A percentile compares a stretch with the other conserved stretches of the same genome.
phyloP scores from a whole-genome alignment of 202 grass and related monocot species.

The Zizania palustris region DNA sequence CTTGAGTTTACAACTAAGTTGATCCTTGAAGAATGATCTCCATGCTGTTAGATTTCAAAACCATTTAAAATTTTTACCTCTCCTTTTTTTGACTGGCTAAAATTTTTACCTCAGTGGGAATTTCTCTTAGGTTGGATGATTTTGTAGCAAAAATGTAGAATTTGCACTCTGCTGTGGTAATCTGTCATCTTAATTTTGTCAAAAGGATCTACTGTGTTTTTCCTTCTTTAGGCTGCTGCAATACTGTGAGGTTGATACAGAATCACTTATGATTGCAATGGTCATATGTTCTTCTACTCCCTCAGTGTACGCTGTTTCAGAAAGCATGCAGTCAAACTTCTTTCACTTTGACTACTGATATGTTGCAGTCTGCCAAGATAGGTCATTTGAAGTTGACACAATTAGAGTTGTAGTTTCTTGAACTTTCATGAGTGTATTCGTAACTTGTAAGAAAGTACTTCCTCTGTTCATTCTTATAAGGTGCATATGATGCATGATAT shows the following conservation, averaged over 20 bases:
- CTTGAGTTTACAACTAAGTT: constrained; percentile 5
- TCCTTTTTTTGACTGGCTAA: neutral
- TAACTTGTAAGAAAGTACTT: neutral
- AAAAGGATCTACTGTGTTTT: neutral
- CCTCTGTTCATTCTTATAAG: neutral
- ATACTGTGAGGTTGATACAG: neutral
- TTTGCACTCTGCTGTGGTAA: neutral
- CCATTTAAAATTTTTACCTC: neutral
- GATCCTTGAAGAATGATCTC: neutral
- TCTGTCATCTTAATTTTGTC: constrained; percentile 10
- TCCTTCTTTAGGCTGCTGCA: constrained; percentile 15
- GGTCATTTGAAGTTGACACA: neutral
- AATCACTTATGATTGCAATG: constrained; percentile 13
- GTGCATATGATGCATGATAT: neutral
- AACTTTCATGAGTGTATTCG: neutral
- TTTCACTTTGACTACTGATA: neutral
- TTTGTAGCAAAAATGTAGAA: neutral
- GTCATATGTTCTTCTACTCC: neutral
- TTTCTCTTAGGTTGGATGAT: constrained; percentile 11
- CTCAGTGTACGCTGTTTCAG: neutral
- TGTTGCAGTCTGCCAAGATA: neutral
- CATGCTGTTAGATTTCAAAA: neutral
- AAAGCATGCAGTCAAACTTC: neutral
- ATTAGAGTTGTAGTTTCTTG: neutral
- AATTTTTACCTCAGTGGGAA: neutral